phyloP scores from a whole-genome alignment of 176 grass and related monocot genomes.

The Saccharum spontaneum region DNA sequence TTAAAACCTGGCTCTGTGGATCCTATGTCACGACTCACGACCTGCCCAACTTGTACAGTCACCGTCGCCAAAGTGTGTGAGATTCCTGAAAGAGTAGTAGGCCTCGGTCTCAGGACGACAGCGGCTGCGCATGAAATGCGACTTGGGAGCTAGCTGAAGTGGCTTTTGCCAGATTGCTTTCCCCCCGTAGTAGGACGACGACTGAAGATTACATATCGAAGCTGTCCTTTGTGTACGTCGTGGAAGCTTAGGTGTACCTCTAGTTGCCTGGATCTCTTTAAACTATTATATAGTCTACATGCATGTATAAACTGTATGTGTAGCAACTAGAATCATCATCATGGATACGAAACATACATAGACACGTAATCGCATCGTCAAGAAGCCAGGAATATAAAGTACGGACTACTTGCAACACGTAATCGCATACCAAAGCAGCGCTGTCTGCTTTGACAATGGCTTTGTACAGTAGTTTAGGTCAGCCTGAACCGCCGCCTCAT shows the following conservation, averaged over 20 bases:
- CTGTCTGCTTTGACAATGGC: background rate
- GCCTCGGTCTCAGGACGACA: background rate
- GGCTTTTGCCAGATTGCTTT: background rate
- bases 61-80: too few relatives aligned
- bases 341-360: background rate
- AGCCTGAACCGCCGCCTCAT: background rate
- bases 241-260: background rate
- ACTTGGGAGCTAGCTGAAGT: background rate
- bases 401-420: background rate
- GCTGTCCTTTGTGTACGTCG: background rate
- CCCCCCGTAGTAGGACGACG: too few relatives aligned
- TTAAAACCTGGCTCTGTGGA: too few relatives aligned
- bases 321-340: background rate
- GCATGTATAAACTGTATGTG: too few relatives aligned
- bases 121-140: background rate
- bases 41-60: too few relatives aligned
- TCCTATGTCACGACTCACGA: too few relatives aligned
- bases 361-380: background rate
- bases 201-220: background rate
- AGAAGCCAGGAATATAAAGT: background rate
- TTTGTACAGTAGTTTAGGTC: background rate
- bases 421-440: background rate
- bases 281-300: too few relatives aligned
- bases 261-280: too few relatives aligned
- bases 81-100: too few relatives aligned